Evolutionary conservation across 768 basidiomycete genomes (phyloP), one percentile per base, ranked within the genome.

Genomic region (Pulveroboletus frians): DNA sequence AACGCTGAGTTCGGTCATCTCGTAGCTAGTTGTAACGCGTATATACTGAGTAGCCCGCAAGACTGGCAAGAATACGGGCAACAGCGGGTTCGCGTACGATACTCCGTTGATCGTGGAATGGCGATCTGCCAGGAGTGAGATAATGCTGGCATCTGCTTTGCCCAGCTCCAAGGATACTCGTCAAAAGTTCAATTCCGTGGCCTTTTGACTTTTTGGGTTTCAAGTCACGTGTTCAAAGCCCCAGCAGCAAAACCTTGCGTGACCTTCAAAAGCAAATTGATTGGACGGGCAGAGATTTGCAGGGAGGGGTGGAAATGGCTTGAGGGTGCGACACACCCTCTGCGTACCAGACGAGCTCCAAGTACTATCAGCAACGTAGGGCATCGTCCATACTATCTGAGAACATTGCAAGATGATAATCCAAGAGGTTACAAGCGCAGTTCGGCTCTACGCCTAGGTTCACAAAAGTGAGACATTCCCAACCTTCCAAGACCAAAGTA

Each of bases 111-210:
- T 50, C 5, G 43, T 49, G 21, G 47, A 51, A 10, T 31, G 38
- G 6, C 40, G 14, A 7, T 26, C 14, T 15, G 5, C 51, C 43
- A 26, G 51, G 38, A 3, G 49, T 38, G 11, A 68, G 49, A 42
- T 56, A 27, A 63, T 53, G 32, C 56, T 55, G 21, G 65, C 48
- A 20, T 66, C 66, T 17, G 66, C 61, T 26, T 56, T 62, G 8
- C 57, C 57, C 3, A 45, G 40, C 7, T 47, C 53, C 9, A 62
- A 51, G 15, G 41, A n/a, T n/a, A n/a, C n/a, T n/a, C n/a, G n/a
- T n/a, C n/a, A n/a, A n/a, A n/a, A n/a, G n/a, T n/a, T n/a, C n/a
- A n/a, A n/a, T n/a, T n/a, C n/a, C n/a, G n/a, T n/a, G n/a, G n/a
- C n/a, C n/a, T n/a, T n/a, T n/a, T n/a, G n/a, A n/a, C n/a, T n/a